Base-by-base conservation (phyloP, 768 basidiomycete genomes). In the Mycena vitilis region DNA sequence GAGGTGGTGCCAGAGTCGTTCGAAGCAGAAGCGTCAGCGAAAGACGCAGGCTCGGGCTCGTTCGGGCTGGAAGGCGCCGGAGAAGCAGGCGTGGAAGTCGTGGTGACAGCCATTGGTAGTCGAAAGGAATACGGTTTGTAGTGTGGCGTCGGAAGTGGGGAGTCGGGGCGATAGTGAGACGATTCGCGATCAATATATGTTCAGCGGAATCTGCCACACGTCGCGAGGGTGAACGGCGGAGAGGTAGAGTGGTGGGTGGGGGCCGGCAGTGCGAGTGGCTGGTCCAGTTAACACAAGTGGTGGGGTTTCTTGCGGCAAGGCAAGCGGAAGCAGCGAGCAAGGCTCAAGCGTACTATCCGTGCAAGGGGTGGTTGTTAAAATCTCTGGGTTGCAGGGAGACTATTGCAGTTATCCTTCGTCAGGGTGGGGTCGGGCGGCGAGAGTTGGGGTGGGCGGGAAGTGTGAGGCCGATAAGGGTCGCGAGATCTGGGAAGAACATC, bases 381-480 rank as follows among this genome's bases (percentile, higher is more conserved):
- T 30, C 10, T 40, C 40, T 13, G 7, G 18, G 10, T 38, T 48
- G 58, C 45, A n/a, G 56, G 58, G 44, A 42, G 73, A 78, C 7
- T 40, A 40, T 40, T 40, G 40, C 40, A 40, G 40, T 10, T 40
- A 69, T 72, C 71, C 68, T 75, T 71, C 70, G 71, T 69, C 63
- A 65, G 69, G 69, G 63, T 67, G 40, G 40, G 40, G 40, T 40
- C 40, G 40, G 40, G 40, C 70, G 79, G 79, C 84, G 91, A 85
- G 72, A n/a, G 54, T 37, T 11, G 37, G 54, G 37, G 37, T 16
- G 37, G 54, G 54, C 54, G 54, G 54, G 37, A 70, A 79, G 80
- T 79, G 84, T 16, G 54, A 37, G 12, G 54, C 54, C 20, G 65
- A 55, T 25, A 93, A 94, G 93, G 93, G 93, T 94, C 93, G 93